Evolutionary conservation across 2,329 filamentous ascomycete genomes (phyloP), one percentile per base, ranked within the genome.

Genomic region (Tolypocladium album): DNA sequence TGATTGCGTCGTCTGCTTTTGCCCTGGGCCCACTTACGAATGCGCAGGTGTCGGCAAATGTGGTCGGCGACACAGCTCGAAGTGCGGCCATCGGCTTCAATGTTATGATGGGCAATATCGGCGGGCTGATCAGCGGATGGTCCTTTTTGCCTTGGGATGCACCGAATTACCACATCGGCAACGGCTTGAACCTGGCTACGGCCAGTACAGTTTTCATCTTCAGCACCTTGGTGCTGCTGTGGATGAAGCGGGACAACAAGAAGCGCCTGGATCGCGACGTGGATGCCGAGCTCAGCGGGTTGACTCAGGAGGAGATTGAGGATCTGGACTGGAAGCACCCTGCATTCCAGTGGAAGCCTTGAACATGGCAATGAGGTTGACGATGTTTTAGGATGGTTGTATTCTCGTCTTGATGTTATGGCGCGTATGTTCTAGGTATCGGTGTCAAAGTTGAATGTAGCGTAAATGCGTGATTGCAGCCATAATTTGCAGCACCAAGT

Each of bases 81-180:
- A 84, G 83, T 12, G 80, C 84, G 0, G 86, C 85, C 4, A 88
- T 90, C 53, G 86, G 83, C 13, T 82, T 81, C 0, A 85, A 84
- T 56, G 72, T 90, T 67, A 89, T 90, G 86, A 75, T 88, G 31
- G 88, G 87, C 36, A 90, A 89, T 59, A 69, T 90, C n/a, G 88
- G 88, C 2, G 88, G 87, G 0, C 70, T 90, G 40, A 79, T 88
- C 61, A 80, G 82, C 1, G 87, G 84, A 0, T 89, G 86, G 85
- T 79, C 77, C 1, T 89, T 87, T 71, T 66, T 89, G 20, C 79
- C 81, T 0, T 82, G 74, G 64, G 87, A 90, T 67, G 82, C 66
- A 0, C 88, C 88, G 0, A 72, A 89, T 61, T 91, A 85, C 66
- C 84, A 77, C 62, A 88, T 89, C 60, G 88, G 88, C 1, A 90